Evolutionary conservation across 495 filamentous ascomycete species (phyloP).

Genomic region (Penicillium daleae): DNA sequence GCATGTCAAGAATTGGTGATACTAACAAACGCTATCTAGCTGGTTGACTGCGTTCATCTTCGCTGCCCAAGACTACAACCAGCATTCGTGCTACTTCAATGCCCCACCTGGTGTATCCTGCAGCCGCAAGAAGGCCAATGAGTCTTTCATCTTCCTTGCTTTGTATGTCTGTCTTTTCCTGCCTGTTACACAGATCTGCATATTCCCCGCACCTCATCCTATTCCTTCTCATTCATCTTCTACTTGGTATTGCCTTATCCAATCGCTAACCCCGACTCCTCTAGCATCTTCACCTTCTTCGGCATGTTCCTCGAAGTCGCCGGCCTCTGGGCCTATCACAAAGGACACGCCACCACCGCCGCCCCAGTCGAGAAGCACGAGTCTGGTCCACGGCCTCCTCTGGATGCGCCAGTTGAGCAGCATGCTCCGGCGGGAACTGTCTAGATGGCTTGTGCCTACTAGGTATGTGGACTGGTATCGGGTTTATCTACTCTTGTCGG

Average conservation of each 20-base stretch:
- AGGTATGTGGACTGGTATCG: background rate
- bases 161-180: constrained; percentile 52
- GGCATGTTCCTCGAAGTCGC: constrained; percentile 57
- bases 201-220: background rate
- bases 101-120: constrained; percentile 38
- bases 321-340: constrained; percentile 51
- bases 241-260: background rate
- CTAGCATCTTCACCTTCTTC: constrained; percentile 51
- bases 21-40: constrained; percentile 32
- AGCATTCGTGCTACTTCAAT: constrained; percentile 37
- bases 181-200: background rate
- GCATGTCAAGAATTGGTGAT: background rate
- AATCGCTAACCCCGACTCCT: background rate
- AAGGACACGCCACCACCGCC: constrained; percentile 21
- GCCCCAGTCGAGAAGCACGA: constrained; percentile 33
- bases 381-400: constrained; percentile 22
- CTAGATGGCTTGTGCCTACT: constrained; percentile 1
- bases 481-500: constrained; percentile 1
- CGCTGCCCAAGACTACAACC: constrained; percentile 57
- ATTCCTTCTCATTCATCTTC: background rate
- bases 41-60: constrained; percentile 67
- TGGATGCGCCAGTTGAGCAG: constrained; percentile 29
- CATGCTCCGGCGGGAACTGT: constrained; percentile 11
- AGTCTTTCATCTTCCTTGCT: constrained; percentile 64
- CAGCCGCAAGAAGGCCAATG: constrained; percentile 50